phyloP scores from a whole-genome alignment of 2,329 filamentous ascomycete genomes.

The Tolypocladium guangdongense region DNA sequence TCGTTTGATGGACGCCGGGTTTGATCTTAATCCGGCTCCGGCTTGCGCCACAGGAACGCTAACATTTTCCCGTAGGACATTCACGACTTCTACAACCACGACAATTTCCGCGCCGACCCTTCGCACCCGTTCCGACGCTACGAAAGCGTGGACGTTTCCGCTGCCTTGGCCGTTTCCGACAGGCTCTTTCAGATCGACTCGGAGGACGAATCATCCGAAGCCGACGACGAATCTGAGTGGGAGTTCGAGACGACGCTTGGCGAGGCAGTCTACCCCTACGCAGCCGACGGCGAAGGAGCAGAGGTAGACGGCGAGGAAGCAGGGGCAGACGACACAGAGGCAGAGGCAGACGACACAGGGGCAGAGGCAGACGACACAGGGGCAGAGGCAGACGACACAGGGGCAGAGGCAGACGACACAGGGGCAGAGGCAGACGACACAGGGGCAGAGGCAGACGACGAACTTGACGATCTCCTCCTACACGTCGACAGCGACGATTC shows the following conservation, averaged over 20 bases:
- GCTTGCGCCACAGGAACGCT: conserved; percentile 6
- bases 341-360: too few species aligned
- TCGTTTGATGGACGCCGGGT: conserved; percentile 3
- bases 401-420: too few species aligned
- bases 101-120: conserved; percentile 5
- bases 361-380: too few species aligned
- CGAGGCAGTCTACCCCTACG: neutral
- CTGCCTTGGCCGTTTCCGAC: neutral
- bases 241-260: neutral
- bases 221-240: neutral
- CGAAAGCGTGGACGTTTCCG: conserved; percentile 1
- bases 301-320: too few species aligned
- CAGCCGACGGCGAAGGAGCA: neutral
- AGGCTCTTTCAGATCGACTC: neutral
- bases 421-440: too few species aligned
- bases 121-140: conserved; percentile 5
- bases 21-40: conserved; percentile 9
- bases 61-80: conserved; percentile 11
- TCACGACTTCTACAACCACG: conserved; percentile 8
- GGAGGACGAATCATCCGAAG: neutral
- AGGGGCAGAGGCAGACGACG: neutral
- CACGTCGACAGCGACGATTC: neutral
- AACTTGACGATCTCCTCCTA: neutral
- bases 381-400: too few species aligned
- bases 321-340: too few species aligned